A percentile compares a stretch with the other conserved stretches of the same genome.
These are phyloP conservation scores for Pontederia crassipes DNA, from an alignment of 176 grass and related monocot species.

Conservation along the genomic window DNA sequence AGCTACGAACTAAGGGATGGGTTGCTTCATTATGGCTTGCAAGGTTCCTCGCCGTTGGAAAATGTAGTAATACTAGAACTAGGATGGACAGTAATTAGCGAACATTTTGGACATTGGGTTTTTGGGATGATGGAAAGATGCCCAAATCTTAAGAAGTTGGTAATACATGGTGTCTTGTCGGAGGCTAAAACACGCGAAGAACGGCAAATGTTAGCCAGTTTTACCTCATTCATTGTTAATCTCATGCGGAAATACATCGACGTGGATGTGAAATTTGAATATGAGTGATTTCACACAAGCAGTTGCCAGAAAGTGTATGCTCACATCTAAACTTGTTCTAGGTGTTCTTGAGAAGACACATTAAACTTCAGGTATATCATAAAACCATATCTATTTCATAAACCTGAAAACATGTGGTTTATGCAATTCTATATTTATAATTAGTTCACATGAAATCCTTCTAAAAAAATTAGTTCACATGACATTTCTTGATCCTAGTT, in stretches of 20 bases:
- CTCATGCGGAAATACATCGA: constrained; percentile 79
- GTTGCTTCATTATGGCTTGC: constrained; percentile 64
- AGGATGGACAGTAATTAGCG: constrained; percentile 92
- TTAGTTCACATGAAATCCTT: no score
- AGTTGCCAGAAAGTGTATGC: neutral
- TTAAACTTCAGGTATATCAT: no score
- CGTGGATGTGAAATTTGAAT: constrained; percentile 88
- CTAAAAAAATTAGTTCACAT: no score
- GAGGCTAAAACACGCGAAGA: constrained; percentile 89
- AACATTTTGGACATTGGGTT: constrained; percentile 93
- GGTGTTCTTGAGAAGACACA: no score
- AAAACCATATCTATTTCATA: no score
- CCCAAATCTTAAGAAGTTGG: constrained; percentile 90
- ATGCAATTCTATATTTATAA: no score
- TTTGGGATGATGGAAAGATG: constrained; percentile 96
- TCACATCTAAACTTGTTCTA: neutral
- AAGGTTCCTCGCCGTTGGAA: constrained; percentile 50
- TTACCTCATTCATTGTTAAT: constrained; percentile 71
- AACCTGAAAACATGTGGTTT: no score
- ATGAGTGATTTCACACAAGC: constrained; percentile 40
- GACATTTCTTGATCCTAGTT: no score
- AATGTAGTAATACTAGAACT: constrained; percentile 81
- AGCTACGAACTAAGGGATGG: constrained; percentile 93
- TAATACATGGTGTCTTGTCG: constrained; percentile 87
- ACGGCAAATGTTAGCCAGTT: constrained; percentile 63